Conservation (phyloP, 2,329 filamentous ascomycete genomes). For the Aspergillus quadrilineatus region DNA sequence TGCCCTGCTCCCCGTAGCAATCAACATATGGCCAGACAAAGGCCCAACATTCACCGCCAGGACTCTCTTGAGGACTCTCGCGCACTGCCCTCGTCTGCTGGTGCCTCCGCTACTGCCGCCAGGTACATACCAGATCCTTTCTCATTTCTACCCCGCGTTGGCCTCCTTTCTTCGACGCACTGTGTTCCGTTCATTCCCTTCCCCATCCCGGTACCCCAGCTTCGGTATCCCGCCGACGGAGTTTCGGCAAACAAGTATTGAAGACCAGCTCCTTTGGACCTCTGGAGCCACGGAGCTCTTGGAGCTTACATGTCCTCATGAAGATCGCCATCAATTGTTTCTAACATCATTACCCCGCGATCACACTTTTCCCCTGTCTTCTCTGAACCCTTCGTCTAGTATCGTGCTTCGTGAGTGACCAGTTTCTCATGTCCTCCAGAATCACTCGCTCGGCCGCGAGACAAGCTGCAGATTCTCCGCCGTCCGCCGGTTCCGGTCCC, state of each 20-base stretch:
- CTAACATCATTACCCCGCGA: not conserved
- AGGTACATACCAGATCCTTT: slow-evolving; percentile 37
- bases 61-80: slow-evolving; percentile 44
- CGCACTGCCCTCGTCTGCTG: slow-evolving; percentile 32
- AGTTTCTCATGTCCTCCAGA: slow-evolving; percentile 89
- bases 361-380: slow-evolving; percentile 10
- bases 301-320: not conserved
- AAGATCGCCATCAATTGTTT: not conserved
- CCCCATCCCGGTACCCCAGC: slow-evolving; percentile 8
- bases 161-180: slow-evolving; percentile 2
- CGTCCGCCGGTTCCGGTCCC: slow-evolving; percentile 43
- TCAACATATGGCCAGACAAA: slow-evolving; percentile 50
- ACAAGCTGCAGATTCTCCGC: slow-evolving; percentile 67
- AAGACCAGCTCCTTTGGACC: not conserved
- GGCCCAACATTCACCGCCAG: slow-evolving; percentile 45
- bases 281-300: not conserved
- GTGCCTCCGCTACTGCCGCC: slow-evolving; percentile 30
- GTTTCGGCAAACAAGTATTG: slow-evolving; percentile 1
- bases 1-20: slow-evolving; percentile 32
- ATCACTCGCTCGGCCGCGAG: slow-evolving; percentile 93
- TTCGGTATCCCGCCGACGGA: slow-evolving; percentile 4
- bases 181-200: slow-evolving; percentile 1
- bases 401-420: slow-evolving; percentile 27
- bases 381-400: slow-evolving; percentile 10
- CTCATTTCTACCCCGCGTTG: slow-evolving; percentile 17